A percentile compares a stretch with the other conserved stretches of the same genome.
These are phyloP conservation scores for Jasminum sambac DNA, from an alignment of 257 asterid genomes.

Conservation along the genomic window DNA sequence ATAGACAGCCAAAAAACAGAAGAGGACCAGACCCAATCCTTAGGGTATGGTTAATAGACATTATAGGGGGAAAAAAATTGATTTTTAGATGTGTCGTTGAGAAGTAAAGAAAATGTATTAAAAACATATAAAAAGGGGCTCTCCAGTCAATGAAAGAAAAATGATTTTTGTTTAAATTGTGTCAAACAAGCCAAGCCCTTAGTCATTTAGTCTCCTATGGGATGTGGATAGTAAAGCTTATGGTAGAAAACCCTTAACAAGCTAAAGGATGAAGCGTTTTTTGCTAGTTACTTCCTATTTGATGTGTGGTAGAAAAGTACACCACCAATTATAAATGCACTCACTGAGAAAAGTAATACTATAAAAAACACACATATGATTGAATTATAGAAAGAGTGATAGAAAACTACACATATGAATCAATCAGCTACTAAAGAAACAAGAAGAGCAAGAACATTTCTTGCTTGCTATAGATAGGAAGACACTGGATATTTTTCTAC, in stretches of 20 bases:
- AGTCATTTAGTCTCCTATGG: not conserved
- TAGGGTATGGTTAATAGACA: no score
- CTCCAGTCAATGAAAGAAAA: no score
- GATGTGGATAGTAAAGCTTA: not conserved
- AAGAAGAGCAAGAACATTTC: not conserved
- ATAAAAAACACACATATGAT: no score
- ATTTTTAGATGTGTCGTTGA: no score
- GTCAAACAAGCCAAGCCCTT: not conserved
- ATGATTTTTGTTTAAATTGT: no score
- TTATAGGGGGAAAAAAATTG: no score
- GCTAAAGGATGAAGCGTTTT: not conserved
- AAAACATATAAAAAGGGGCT: no score
- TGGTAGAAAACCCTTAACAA: not conserved
- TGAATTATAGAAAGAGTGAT: no score
- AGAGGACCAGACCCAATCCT: not conserved
- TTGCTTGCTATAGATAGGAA: not conserved
- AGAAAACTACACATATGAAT: not conserved
- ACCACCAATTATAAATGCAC: no score
- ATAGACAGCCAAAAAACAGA: not conserved
- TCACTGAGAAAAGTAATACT: not conserved
- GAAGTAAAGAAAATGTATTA: no score
- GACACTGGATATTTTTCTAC: not conserved
- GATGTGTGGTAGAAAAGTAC: no score
- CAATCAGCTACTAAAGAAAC: constrained; percentile 1
- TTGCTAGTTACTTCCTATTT: no score